Percentiles rank a stretch among this genome's conserved stretches.
Evolutionary conservation across 305 asterid species (phyloP).

Genomic region (Euphrasia arctica): DNA sequence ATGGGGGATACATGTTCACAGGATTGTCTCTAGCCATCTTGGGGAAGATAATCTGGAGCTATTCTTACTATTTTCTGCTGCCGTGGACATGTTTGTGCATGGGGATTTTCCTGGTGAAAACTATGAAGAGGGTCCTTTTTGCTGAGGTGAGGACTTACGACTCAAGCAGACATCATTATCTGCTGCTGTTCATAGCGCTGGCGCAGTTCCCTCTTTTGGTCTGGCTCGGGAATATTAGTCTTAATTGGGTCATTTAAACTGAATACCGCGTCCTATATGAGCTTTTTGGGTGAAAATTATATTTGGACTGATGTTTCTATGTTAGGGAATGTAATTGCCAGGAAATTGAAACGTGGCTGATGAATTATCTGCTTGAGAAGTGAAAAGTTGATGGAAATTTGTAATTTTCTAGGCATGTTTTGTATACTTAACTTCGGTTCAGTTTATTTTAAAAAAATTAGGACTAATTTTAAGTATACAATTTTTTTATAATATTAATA

Average conservation of each 20-base stretch:
- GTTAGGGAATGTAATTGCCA: background rate
- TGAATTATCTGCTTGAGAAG: too few relatives aligned
- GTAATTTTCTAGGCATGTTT: too few relatives aligned
- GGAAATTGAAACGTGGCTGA: background rate
- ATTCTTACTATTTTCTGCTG: conserved; percentile 40
- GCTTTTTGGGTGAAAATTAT: too few relatives aligned
- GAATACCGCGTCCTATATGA: background rate
- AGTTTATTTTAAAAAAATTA: too few relatives aligned
- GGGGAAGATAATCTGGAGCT: background rate
- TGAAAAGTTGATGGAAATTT: background rate
- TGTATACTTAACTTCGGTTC: too few relatives aligned
- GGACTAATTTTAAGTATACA: too few relatives aligned
- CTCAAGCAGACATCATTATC: conserved; percentile 58
- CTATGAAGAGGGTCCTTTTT: conserved; percentile 56
- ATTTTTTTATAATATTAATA: too few relatives aligned
- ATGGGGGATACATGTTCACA: conserved; percentile 2
- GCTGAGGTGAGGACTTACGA: conserved; percentile 55
- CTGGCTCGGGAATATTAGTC: conserved; percentile 57
- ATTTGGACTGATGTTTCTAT: background rate
- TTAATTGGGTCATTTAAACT: conserved; percentile 33
- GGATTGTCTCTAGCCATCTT: background rate
- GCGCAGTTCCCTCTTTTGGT: conserved; percentile 53
- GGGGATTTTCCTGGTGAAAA: conserved; percentile 58
- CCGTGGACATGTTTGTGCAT: conserved; percentile 59
- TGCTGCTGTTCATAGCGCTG: conserved; percentile 52